Base-by-base conservation (phyloP, 169 alveolate species). In the Theileria parva region DNA sequence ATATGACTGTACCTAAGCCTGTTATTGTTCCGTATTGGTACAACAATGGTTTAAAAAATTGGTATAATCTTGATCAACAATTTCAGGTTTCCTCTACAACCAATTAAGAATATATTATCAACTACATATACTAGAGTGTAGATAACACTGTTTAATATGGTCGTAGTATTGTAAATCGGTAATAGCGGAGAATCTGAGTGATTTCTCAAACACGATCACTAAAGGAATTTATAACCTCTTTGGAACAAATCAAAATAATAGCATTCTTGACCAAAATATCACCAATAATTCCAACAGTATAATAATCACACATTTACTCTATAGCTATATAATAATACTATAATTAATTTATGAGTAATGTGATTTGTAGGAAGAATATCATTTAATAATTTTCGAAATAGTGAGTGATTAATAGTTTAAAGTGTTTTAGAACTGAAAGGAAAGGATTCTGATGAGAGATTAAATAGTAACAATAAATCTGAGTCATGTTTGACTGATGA, bases 61-160 rank as follows among this genome's bases (percentile, higher is more conserved):
- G 95, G 94, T 93, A 92, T 70, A 94, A 91, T 65, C 89, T 95
- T 94, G 96, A 93, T 74, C 86, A 90, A 76, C 88, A 86, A 63
- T 85, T 91, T 89, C 92, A 91, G 48, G 89, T 44, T 44, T 44
- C 2, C 17, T 44, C 68, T 13, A 2, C 68, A 28, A 8, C 48
- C 8, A 60, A n/a, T n/a, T 13, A 4, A 60, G 2, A 60, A 0
- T 60, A 44, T 44, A 44, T 7, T 4, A 4, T 44, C 8, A 44
- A 11, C 17, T 7, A 44, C 8, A 44, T 44, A 44, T 44, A 32
- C 37, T 32, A 5, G 2, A 4, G 2, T 44, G 15, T 44, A 44
- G 3, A 21, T 19, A 44, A 4, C n/a, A 2, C 11, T 17, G 21
- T 37, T 25, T 8, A 21, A 32, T n/a, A 23, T 71, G 77, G 44